Evolutionary conservation across 192 early-diverging fungal genomes (phyloP).

Genomic region (Cetraspora pellucida): DNA sequence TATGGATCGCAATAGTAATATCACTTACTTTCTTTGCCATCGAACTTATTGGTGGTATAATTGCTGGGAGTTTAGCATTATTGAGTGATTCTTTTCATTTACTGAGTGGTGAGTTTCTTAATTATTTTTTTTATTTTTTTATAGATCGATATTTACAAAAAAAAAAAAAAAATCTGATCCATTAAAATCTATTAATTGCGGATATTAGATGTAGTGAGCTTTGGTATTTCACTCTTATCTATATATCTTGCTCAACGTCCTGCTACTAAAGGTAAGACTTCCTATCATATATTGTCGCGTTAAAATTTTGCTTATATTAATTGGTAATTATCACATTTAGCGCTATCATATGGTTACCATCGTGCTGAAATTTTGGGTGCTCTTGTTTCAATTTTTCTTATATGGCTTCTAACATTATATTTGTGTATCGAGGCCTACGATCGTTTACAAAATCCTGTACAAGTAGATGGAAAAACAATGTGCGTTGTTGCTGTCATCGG

Average conservation of each 20-base stretch:
- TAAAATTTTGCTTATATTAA: constrained; percentile 15
- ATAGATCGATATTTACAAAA: not conserved
- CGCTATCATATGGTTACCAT: constrained; percentile 74
- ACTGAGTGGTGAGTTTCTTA: constrained; percentile 53
- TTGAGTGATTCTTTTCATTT: constrained; percentile 78
- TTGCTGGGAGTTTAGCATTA: constrained; percentile 71
- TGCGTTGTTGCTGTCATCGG: constrained; percentile 68
- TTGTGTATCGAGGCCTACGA: constrained; percentile 75
- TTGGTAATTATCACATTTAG: not conserved
- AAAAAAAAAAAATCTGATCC: not conserved
- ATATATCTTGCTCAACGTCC: constrained; percentile 63
- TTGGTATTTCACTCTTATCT: constrained; percentile 69
- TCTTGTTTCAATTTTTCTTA: constrained; percentile 71
- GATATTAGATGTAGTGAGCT: constrained; percentile 67
- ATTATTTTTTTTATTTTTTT: not conserved
- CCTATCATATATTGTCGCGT: not conserved
- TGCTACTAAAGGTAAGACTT: constrained; percentile 59
- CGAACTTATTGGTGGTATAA: constrained; percentile 64
- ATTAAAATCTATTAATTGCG: constrained; percentile 1
- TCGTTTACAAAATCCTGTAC: constrained; percentile 61
- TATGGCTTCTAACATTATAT: constrained; percentile 72
- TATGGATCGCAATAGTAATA: constrained; percentile 55
- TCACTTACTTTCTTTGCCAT: constrained; percentile 65
- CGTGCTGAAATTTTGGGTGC: constrained; percentile 82
- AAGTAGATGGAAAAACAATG: constrained; percentile 73